Evolutionary conservation across 2,329 filamentous ascomycete genomes (phyloP).

Genomic region (Talaromyces sp.): DNA sequence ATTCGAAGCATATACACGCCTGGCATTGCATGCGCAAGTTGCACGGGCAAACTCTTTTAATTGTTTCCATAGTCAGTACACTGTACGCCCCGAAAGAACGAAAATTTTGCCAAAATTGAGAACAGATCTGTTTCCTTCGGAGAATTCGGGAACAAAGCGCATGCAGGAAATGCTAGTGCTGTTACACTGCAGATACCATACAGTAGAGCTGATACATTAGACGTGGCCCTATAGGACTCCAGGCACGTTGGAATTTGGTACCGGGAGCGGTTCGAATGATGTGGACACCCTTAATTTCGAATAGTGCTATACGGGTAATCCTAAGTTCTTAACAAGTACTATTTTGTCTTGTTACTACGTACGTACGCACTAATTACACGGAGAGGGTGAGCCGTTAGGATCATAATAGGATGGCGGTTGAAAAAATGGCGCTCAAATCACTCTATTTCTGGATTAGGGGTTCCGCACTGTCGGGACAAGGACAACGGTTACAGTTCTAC

Average conservation of each 20-base stretch:
- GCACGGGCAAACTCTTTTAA: not conserved
- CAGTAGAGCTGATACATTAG: not conserved
- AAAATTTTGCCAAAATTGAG: not conserved
- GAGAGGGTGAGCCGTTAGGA: not conserved
- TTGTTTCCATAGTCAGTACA: not conserved
- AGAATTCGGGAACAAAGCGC: not conserved
- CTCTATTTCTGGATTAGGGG: not conserved
- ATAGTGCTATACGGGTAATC: no score
- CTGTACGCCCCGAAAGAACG: not conserved
- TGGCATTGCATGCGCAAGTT: not conserved
- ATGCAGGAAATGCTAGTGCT: not conserved
- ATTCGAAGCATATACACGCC: not conserved
- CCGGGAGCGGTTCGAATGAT: not conserved
- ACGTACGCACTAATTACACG: not conserved
- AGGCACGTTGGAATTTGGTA: not conserved
- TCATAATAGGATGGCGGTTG: no score
- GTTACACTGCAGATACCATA: not conserved
- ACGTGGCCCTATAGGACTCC: not conserved
- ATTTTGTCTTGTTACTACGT: not conserved
- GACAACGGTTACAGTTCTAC: not conserved
- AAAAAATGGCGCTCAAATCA: not conserved
- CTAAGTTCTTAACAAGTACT: no score
- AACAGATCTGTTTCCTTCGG: not conserved
- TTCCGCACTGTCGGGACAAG: not conserved
- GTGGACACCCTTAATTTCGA: not conserved